Evolutionary conservation across 495 filamentous ascomycete species (phyloP).

Genomic region (Aspergillus conjunctus): DNA sequence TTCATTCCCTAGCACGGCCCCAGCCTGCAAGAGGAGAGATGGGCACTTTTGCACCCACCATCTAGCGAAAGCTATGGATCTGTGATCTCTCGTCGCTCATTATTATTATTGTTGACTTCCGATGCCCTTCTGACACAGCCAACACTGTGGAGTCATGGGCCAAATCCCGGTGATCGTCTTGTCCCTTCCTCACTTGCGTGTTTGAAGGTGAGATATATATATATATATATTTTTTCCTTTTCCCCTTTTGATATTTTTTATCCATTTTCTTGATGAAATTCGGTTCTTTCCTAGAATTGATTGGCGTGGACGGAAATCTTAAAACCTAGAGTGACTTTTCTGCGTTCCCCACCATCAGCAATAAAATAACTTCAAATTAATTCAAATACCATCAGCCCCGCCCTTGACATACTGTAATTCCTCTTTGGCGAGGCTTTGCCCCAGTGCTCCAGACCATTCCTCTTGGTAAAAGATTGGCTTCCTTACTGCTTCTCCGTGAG

Average conservation of each 20-base stretch:
- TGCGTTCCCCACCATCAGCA: neutral
- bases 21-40: neutral
- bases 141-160: constrained; percentile 16
- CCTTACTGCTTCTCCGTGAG: constrained; percentile 23
- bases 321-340: constrained; percentile 4
- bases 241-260: constrained; percentile 2
- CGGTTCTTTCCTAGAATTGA: constrained; percentile 4
- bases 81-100: constrained; percentile 9
- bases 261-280: constrained; percentile 1
- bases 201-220: neutral
- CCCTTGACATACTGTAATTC: constrained; percentile 6
- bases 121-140: constrained; percentile 14
- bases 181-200: constrained; percentile 1
- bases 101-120: neutral
- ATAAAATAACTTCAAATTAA: constrained; percentile 4
- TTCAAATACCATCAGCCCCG: constrained; percentile 4
- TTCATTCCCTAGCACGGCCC: constrained; percentile 4
- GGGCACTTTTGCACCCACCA: neutral
- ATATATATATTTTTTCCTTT: constrained; percentile 18
- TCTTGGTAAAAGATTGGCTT: constrained; percentile 34
- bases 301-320: constrained; percentile 16
- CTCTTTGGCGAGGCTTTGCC: constrained; percentile 15
- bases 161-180: constrained; percentile 18
- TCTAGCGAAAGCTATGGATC: constrained; percentile 16
- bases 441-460: constrained; percentile 16